Evolutionary conservation across 1,284 basidiomycete genomes (phyloP), one percentile per base, ranked within the genome.

Genomic region (Ustilago bromivora): DNA sequence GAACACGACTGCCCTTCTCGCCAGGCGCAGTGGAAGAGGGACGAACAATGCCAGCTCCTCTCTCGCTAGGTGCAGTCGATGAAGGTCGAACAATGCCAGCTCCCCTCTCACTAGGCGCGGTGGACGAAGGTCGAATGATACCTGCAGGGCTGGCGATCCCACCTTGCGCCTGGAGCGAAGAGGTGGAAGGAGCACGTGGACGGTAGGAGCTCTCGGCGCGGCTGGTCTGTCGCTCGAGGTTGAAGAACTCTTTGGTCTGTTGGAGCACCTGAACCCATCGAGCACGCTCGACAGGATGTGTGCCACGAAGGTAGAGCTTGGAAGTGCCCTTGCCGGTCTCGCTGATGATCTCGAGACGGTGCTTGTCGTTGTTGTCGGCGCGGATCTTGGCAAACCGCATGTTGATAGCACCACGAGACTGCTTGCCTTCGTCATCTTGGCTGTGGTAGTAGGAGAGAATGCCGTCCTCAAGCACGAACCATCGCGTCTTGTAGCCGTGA

Each of bases 391-490:
- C 95, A 2, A 90, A 92, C 76, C 91, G 92, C 91, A 98, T 92
- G 2, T 93, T 91, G 71, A 98, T 94, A 0, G 94, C 93, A 1
- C 96, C 96, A 36, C 96, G 90, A 57, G 92, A 92, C 1, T 94
- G 92, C 40, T 96, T 88, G 11, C 91, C 90, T 87, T 98, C 95
- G 82, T 98, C 96, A 75, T 95, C 94, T 81, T 95, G 94, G 81
- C 93, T 92, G 40, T 93, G 92, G 84, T 95, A 96, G 85, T 96
- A 68, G 15, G 79, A 82, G 12, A 96, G 87, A 38, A 93, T 89
- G 6, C 95, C 96, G 71, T 93, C 91, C 80, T 93, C 91, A 43
- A 98, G 89, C 0, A 98, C 95, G 83, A 98, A 97, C 95, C 96
- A 98, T 0, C 96, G 89, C 0, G 93, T 93, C 79, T 92, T 92